A percentile compares a stretch with the other conserved stretches of the same genome.
These are phyloP conservation scores for Trichoderma arundinaceum DNA, from an alignment of 2,329 filamentous ascomycete species.

Conservation along the genomic window DNA sequence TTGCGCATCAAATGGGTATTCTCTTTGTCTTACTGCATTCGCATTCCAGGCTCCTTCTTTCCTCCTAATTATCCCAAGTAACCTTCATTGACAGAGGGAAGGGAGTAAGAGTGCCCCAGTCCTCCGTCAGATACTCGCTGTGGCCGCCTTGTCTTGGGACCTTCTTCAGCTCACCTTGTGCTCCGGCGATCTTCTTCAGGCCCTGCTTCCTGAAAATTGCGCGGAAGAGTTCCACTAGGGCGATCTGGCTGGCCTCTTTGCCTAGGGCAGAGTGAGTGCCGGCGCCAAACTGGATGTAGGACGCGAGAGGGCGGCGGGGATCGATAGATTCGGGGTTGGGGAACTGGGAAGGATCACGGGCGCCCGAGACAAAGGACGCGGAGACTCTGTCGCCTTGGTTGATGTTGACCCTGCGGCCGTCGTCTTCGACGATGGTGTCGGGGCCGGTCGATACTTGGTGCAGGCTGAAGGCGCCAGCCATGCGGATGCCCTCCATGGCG, in stretches of 20 bases:
- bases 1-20: not conserved
- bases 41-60: too few relatives aligned
- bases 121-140: conserved; percentile 68
- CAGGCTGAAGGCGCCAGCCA: conserved; percentile 66
- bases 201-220: conserved; percentile 66
- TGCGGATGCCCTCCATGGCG: conserved; percentile 72
- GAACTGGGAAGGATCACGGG: conserved; percentile 63
- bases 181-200: conserved; percentile 64
- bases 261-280: conserved; percentile 69
- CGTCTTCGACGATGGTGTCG: conserved; percentile 57
- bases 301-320: conserved; percentile 65
- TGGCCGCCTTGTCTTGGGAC: conserved; percentile 60
- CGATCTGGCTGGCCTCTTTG: conserved; percentile 63
- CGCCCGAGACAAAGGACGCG: conserved; percentile 63
- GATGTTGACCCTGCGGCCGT: conserved; percentile 57
- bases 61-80: conserved; percentile 51
- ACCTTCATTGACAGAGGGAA: conserved; percentile 62
- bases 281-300: conserved; percentile 68
- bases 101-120: conserved; percentile 59
- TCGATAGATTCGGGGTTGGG: conserved; percentile 65
- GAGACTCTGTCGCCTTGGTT: conserved; percentile 65
- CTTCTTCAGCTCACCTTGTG: conserved; percentile 72
- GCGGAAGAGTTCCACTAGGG: conserved; percentile 71
- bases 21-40: not conserved
- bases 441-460: conserved; percentile 60